These are phyloP conservation scores for Candida frijolesensis DNA, from an alignment of 1,139 yeast genomes.

Conservation along the genomic window DNA sequence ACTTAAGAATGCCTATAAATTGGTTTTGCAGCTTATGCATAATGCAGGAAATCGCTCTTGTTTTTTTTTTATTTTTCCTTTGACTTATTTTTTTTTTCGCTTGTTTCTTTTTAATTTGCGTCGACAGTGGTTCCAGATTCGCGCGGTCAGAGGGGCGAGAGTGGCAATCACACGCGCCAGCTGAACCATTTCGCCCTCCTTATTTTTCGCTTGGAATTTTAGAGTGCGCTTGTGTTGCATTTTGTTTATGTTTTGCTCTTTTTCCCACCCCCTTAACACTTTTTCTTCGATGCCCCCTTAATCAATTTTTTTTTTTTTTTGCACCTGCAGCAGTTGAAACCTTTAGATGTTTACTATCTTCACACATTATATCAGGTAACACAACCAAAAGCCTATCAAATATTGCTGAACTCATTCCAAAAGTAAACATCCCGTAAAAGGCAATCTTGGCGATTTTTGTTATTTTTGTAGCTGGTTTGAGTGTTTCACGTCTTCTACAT, in stretches of 20 bases:
- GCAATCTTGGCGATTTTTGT: neutral
- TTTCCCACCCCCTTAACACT: too few species aligned
- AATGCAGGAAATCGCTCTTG: neutral
- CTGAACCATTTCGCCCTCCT: too few species aligned
- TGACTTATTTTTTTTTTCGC: neutral
- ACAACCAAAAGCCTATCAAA: too few species aligned
- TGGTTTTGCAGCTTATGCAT: constrained; percentile 1
- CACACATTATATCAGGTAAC: too few species aligned
- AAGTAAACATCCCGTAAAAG: neutral
- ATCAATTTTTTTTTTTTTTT: too few species aligned
- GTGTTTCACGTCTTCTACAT: constrained; percentile 2
- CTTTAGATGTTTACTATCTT: too few species aligned
- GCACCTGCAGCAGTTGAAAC: too few species aligned
- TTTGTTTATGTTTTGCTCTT: too few species aligned
- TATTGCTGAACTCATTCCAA: neutral
- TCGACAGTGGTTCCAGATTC: neutral
- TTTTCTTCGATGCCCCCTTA: too few species aligned
- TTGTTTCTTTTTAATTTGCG: neutral
- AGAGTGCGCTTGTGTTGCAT: too few species aligned
- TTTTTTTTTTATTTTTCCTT: neutral
- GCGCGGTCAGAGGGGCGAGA: neutral
- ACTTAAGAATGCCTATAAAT: neutral
- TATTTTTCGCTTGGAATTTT: too few species aligned
- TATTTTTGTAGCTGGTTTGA: neutral
- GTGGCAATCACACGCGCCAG: too few species aligned